These are phyloP conservation scores for Neopestalotiopsis rosae DNA, from an alignment of 2,329 filamentous ascomycete genomes.

Conservation along the genomic window DNA sequence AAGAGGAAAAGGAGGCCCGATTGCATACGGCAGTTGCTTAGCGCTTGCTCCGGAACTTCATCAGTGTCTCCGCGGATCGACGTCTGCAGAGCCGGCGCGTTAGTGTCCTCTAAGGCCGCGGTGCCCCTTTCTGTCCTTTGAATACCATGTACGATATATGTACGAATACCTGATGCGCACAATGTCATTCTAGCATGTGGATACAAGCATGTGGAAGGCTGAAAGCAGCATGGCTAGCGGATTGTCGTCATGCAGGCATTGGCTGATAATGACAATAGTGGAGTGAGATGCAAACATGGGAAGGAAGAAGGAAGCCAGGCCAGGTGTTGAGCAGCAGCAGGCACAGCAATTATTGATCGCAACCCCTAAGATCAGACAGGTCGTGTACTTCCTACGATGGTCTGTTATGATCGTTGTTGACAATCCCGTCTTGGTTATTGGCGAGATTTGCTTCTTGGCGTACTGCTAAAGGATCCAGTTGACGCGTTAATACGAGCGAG, in stretches of 20 bases:
- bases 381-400: no score
- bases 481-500: no score
- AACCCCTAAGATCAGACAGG: no score
- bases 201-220: neutral
- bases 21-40: neutral
- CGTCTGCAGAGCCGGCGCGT: neutral
- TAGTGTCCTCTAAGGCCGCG: neutral
- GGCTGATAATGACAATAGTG: neutral
- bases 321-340: no score
- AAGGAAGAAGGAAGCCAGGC: no score
- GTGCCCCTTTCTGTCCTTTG: neutral
- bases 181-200: neutral
- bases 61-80: neutral
- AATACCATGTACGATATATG: neutral
- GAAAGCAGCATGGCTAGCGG: neutral
- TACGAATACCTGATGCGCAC: neutral
- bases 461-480: no score
- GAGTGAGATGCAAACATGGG: neutral
- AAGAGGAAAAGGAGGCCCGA: no score
- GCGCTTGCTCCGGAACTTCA: neutral
- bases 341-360: no score
- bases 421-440: no score
- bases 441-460: no score
- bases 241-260: neutral
- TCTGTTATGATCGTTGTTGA: no score